These are phyloP conservation scores for Malania oleifera DNA, from an alignment of 164 flowering plant species.

Conservation along the genomic window DNA sequence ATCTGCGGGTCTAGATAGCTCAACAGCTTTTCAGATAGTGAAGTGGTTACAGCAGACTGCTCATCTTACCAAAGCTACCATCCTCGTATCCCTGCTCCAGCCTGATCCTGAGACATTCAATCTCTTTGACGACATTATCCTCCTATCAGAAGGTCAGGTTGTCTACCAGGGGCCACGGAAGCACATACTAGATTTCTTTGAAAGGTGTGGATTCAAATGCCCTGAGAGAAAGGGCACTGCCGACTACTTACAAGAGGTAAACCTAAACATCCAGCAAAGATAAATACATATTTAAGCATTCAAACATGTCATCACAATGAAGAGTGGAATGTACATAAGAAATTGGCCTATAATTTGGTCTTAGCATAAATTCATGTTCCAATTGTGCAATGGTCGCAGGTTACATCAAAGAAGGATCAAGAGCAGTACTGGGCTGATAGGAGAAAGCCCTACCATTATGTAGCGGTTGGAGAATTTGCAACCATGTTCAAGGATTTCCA, in stretches of 20 bases:
- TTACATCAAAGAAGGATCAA: slow-evolving; percentile 4
- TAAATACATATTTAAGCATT: no score
- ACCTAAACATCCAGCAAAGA: no score
- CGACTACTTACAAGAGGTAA: slow-evolving; percentile 96
- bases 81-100: slow-evolving; percentile 88
- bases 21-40: slow-evolving; percentile 93
- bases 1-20: slow-evolving; percentile 98
- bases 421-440: slow-evolving; percentile 2
- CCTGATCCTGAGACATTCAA: slow-evolving; percentile 96
- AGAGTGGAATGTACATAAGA: no score
- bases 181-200: slow-evolving; percentile 77
- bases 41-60: slow-evolving; percentile 92
- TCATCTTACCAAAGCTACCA: slow-evolving; percentile 73
- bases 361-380: no score
- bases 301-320: no score
- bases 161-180: slow-evolving; percentile 91
- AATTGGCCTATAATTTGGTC: no score
- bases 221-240: slow-evolving; percentile 93
- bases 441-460: not conserved
- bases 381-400: not conserved
- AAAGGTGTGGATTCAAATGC: slow-evolving; percentile 72
- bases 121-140: slow-evolving; percentile 85
- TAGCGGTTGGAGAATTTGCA: slow-evolving; percentile 1
- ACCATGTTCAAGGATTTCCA: not conserved
- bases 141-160: slow-evolving; percentile 84